Percentiles rank a stretch among this genome's conserved stretches.
phyloP scores from a whole-genome alignment of 1,139 yeast species.

The Hanseniaspora sp. region DNA sequence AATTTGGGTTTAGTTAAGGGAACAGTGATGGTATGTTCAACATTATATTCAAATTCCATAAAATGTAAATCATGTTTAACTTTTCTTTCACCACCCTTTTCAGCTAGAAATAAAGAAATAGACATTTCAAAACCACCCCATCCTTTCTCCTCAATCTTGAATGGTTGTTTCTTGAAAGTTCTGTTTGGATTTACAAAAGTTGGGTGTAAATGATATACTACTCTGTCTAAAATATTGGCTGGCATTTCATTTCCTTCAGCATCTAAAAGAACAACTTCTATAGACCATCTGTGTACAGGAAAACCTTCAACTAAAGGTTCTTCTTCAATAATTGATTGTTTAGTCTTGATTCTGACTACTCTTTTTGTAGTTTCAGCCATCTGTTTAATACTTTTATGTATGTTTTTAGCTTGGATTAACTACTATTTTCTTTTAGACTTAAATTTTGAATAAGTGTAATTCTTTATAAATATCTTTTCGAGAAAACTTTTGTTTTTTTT shows the following conservation, averaged over 20 bases:
- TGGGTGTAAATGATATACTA: constrained; percentile 86
- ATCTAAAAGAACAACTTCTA: constrained; percentile 63
- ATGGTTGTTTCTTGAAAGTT: constrained; percentile 74
- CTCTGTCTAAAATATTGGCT: constrained; percentile 82
- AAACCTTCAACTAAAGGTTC: constrained; percentile 78
- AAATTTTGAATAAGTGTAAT: too few species aligned
- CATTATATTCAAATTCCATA: constrained; percentile 59
- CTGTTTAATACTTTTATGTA: neutral
- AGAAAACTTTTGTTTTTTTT: neutral
- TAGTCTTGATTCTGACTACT: constrained; percentile 79
- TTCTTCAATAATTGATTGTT: constrained; percentile 71
- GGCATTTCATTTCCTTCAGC: constrained; percentile 74
- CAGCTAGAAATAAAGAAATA: constrained; percentile 64
- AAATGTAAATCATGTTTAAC: constrained; percentile 84
- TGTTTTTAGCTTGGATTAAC: neutral
- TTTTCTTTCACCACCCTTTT: constrained; percentile 79
- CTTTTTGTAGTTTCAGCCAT: constrained; percentile 48
- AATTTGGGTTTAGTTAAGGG: constrained; percentile 70
- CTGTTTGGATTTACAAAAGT: constrained; percentile 86
- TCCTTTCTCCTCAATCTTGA: constrained; percentile 82
- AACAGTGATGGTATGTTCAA: constrained; percentile 64
- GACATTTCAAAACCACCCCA: constrained; percentile 98
- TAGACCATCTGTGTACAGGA: constrained; percentile 94
- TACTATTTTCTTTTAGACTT: too few species aligned
- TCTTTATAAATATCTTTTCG: too few species aligned